A percentile compares a stretch with the other conserved stretches of the same genome.
Evolutionary conservation across 2,329 filamentous ascomycete genomes (phyloP).

Genomic region (Ceratocystis destructans): DNA sequence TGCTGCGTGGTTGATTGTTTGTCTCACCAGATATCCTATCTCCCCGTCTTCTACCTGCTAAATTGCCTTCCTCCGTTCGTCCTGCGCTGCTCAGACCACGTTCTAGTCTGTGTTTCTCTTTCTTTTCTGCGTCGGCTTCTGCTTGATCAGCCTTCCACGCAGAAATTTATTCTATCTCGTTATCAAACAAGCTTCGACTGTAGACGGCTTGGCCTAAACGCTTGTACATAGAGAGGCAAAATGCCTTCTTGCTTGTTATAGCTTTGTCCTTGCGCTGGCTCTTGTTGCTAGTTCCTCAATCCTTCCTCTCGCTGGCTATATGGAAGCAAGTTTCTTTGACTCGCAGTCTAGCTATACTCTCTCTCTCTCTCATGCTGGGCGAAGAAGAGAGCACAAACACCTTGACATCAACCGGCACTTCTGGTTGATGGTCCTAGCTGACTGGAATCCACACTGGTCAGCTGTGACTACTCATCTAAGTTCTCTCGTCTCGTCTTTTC

Average conservation of each 20-base stretch:
- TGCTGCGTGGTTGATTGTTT: not conserved
- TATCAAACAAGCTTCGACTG: not conserved
- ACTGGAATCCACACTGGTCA: too few species aligned
- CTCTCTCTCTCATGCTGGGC: too few species aligned
- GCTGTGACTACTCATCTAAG: not conserved
- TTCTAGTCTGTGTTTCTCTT: not conserved
- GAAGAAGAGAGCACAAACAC: too few species aligned
- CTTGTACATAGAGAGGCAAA: too few species aligned
- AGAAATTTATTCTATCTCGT: not conserved
- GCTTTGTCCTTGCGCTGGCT: not conserved
- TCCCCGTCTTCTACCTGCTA: not conserved
- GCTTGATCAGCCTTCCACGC: not conserved
- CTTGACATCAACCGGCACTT: too few species aligned
- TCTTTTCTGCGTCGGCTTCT: not conserved
- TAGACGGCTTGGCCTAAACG: too few species aligned
- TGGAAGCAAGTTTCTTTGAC: not conserved
- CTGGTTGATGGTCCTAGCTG: too few species aligned
- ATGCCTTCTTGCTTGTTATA: not conserved
- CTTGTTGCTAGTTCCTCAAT: not conserved
- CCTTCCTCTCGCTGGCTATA: too few species aligned
- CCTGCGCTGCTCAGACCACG: not conserved
- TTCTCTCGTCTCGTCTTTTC: not conserved
- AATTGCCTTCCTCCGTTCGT: not conserved
- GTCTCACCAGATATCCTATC: not conserved
- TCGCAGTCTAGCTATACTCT: not conserved